Evolutionary conservation across 1,284 basidiomycete species (phyloP), one percentile per base, ranked within the genome.

Genomic region (Singerocomus inundabilis): DNA sequence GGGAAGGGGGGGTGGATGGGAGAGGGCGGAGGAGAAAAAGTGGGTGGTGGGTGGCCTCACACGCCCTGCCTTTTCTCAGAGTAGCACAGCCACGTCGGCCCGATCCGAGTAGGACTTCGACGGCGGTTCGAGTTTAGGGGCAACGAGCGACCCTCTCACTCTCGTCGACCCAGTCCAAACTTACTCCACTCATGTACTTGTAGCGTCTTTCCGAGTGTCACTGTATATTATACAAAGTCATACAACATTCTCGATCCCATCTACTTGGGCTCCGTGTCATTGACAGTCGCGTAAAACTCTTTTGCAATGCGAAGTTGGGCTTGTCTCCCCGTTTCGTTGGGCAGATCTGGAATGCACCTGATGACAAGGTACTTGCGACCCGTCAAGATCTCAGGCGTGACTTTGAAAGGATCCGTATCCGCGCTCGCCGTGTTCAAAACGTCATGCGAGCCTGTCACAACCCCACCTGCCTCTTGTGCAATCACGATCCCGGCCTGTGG

Each of bases 291-390:
- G 64, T 95, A 97, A 66, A 95, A 94, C 62, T 95, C 91, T 57
- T 77, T 77, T 34, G 93, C 83, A 35, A 95, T 82, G 39, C 88
- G 75, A 60, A 84, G 84, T 67, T 98, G 94, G 0, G 85, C 84
- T 32, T 91, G 80, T 35, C 71, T 60, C 0, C 80, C 80, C 15
- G 76, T 84, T 72, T 94, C 89, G 11, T 64, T 70, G 61, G 71
- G 64, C 3, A 81, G 75, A 53, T 81, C 82, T 0, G 77, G 78
- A 44, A 91, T 82, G 2, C 76, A 80, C 18, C 88, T 73, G 44
- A 97, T 77, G 33, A 94, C 85, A 43, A 95, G 76, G 67, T 95
- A 93, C 69, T 95, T 96, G 58, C 93, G 79, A 3, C 92, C 91
- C 3, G 80, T 84, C 31, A 97, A 74, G 18, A 95, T 74, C 25